These are phyloP conservation scores for Sodiomyces alkalinus DNA, from an alignment of 2,329 filamentous ascomycete species.

Conservation along the genomic window DNA sequence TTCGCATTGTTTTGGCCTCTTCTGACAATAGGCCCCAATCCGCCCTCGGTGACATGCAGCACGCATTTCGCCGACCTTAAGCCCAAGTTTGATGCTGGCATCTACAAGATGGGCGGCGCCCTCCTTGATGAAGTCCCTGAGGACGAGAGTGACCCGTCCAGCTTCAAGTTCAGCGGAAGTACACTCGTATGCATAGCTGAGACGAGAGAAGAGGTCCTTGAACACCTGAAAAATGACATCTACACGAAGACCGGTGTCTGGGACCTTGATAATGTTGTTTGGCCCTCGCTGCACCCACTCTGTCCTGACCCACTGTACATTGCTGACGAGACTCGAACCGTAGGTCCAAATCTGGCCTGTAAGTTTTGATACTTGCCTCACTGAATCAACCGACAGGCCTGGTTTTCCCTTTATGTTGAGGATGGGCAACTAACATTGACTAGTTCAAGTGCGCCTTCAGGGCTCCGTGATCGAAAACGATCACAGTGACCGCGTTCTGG, in stretches of 20 bases:
- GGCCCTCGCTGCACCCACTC: no score
- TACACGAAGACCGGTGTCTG: constrained; percentile 62
- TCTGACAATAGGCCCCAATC: neutral
- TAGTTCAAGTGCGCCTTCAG: constrained; percentile 27
- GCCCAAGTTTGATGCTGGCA: constrained; percentile 35
- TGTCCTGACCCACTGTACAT: neutral
- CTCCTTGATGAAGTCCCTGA: constrained; percentile 50
- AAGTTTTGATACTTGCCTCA: constrained; percentile 8
- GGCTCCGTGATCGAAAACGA: no score
- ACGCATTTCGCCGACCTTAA: constrained; percentile 42
- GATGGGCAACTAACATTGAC: constrained; percentile 3
- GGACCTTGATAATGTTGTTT: constrained; percentile 53
- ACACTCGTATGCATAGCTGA: constrained; percentile 52
- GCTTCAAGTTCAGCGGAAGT: constrained; percentile 59
- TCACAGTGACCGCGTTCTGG: no score
- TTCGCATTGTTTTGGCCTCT: constrained; percentile 8
- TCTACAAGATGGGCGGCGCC: constrained; percentile 52
- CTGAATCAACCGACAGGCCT: no score
- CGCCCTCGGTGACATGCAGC: no score
- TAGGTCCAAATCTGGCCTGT: constrained; percentile 35
- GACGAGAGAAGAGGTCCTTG: constrained; percentile 53
- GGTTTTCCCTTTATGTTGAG: no score
- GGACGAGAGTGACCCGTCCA: constrained; percentile 38
- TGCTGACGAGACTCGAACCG: constrained; percentile 1
- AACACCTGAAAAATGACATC: constrained; percentile 53